These are phyloP conservation scores for Botryotinia globosa DNA, from an alignment of 2,329 filamentous ascomycete genomes.

Conservation along the genomic window DNA sequence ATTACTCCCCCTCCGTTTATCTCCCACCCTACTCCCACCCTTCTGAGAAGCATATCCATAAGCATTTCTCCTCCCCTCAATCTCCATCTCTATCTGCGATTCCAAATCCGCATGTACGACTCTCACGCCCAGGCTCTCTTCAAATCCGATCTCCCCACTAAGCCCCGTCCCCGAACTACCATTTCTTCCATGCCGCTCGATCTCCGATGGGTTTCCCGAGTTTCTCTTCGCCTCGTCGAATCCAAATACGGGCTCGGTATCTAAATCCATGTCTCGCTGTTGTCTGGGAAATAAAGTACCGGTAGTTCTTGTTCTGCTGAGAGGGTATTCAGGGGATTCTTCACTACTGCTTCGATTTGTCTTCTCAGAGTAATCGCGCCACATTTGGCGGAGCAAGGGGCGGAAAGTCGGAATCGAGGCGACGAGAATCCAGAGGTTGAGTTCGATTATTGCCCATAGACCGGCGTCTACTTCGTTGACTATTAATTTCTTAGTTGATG, in stretches of 20 bases:
- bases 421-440: conserved; percentile 12
- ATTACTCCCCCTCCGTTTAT: not conserved
- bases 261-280: not conserved
- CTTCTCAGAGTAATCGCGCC: not conserved
- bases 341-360: not conserved
- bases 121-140: not conserved
- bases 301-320: not conserved
- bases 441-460: conserved; percentile 2
- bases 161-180: not conserved
- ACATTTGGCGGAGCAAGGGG: conserved; percentile 2
- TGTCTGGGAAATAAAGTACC: not conserved
- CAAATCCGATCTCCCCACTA: not conserved
- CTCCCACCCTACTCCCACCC: too few relatives aligned
- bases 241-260: not conserved
- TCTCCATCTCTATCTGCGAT: not conserved
- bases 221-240: not conserved
- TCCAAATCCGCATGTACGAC: not conserved
- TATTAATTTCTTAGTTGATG: not conserved
- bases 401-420: conserved; percentile 3
- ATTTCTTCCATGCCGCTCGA: not conserved
- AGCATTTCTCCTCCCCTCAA: not conserved
- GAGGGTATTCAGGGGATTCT: not conserved
- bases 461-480: conserved; percentile 3
- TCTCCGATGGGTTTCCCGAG: not conserved
- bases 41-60: not conserved